A percentile compares a stretch with the other conserved stretches of the same genome.
phyloP scores from a whole-genome alignment of 2,329 filamentous ascomycete genomes.

The Aspergillus tamarii region DNA sequence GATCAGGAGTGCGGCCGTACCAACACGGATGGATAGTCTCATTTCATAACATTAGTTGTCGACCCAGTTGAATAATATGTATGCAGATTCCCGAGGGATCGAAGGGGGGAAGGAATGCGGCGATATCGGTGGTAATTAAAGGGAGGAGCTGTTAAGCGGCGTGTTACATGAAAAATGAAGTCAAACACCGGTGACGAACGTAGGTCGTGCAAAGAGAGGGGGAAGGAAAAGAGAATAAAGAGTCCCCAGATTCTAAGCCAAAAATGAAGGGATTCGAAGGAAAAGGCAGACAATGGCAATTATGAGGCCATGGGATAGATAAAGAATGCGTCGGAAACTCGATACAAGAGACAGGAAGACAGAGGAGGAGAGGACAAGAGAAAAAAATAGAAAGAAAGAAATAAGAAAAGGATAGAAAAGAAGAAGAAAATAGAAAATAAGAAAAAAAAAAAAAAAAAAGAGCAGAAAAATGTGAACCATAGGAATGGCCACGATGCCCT shows the following conservation, averaged over 20 bases:
- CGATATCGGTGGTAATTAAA: not conserved
- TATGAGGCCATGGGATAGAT: conserved; percentile 2
- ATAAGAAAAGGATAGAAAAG: conserved; percentile 5
- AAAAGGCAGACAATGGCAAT: conserved; percentile 2
- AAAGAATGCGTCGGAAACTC: not conserved
- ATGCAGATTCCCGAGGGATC: not conserved
- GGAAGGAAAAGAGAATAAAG: not conserved
- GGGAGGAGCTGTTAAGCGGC: not conserved
- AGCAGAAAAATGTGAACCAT: conserved; percentile 5
- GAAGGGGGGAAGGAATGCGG: conserved; percentile 6
- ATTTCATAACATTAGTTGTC: conserved; percentile 26
- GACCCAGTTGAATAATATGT: not conserved
- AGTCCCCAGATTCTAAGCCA: not conserved
- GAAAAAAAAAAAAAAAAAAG: conserved; percentile 2
- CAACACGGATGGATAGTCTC: conserved; percentile 32
- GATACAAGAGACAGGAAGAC: conserved; percentile 2
- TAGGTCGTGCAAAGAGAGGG: not conserved
- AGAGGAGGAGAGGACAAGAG: conserved; percentile 12
- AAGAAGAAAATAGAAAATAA: conserved; percentile 7
- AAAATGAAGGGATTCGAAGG: not conserved
- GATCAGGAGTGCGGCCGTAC: conserved; percentile 35
- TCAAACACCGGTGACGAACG: not conserved
- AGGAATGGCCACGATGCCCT: conserved; percentile 11
- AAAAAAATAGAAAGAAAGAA: not conserved
- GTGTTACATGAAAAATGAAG: not conserved